Evolutionary conservation across 768 basidiomycete genomes (phyloP), one percentile per base, ranked within the genome.

Genomic region (Boletellus ananiceps): DNA sequence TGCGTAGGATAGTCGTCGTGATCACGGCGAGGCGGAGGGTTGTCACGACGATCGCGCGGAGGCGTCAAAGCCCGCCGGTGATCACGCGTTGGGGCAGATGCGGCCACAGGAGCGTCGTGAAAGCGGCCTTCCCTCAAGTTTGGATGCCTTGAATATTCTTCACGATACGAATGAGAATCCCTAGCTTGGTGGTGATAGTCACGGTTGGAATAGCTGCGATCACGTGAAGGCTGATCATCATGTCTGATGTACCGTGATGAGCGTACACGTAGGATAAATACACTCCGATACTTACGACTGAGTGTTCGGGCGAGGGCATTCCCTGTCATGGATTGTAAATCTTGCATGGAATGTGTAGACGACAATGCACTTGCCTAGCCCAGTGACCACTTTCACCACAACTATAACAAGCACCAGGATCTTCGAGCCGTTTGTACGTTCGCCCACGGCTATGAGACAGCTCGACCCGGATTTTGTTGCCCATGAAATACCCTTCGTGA

Each of bases 401-500:
- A 58, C 81, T 89, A 71, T 92, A 93, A 63, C 91, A 93, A 39
- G 88, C 86, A 4, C 89, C 88, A 13, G 89, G 88, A 45, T 91
- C 91, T n/a, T 84, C 82, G n/a, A 79, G 69, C 52, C 83, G 88
- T 63, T 88, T 91, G 8, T 86, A 84, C 13, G 84, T 82, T 49
- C 88, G 76, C 14, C 88, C 86, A 44, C 89, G 88, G 27, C 88
- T 88, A 65, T 85, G 88, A 29, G 91, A 92, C 13, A 85, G 71
- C 62, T 93, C 91, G 9, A 93, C 91, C 11, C 87, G 83, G 48
- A 93, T 91, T 73, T 88, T 91, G 67, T 90, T 91, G 37, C 91
- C 90, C 88, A 93, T 89, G 65, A 93, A 93, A 54, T 75, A 84
- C 2, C 90, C 89, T 72, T 92, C 89, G 54, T 93, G 80, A 59